Evolutionary conservation across 2,329 filamentous ascomycete genomes (phyloP).

Genomic region (Aspergillus ochraceoroseus): DNA sequence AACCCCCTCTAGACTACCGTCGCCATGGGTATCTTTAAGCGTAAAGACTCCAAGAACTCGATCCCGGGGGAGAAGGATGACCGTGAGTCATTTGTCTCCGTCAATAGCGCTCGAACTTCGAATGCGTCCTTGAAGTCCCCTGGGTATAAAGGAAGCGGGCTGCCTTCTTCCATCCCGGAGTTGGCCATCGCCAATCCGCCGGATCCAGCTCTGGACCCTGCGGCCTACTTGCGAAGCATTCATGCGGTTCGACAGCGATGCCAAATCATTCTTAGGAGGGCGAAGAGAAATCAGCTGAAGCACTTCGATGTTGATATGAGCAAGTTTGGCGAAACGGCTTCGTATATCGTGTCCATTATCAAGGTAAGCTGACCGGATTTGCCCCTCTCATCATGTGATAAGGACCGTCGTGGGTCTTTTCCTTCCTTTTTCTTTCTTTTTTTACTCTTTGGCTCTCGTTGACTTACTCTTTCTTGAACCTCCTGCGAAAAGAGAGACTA

Average conservation of each 20-base stretch:
- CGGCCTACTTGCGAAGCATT: conserved; percentile 84
- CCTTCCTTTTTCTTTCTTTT: conserved; percentile 1
- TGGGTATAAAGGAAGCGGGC: conserved; percentile 45
- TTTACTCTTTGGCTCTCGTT: conserved; percentile 7
- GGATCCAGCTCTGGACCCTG: conserved; percentile 81
- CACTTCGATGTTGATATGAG: conserved; percentile 85
- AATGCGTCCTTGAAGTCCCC: conserved; percentile 50
- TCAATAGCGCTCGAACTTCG: conserved; percentile 44
- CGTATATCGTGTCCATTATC: conserved; percentile 87
- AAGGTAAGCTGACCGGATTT: conserved; percentile 56
- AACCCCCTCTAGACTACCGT: conserved; percentile 5
- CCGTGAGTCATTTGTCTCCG: conserved; percentile 36
- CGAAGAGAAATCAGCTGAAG: conserved; percentile 67
- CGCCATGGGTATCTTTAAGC: conserved; percentile 46
- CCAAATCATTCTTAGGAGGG: conserved; percentile 68
- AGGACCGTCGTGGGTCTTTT: background rate
- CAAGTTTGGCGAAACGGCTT: conserved; percentile 78
- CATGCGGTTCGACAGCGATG: conserved; percentile 79
- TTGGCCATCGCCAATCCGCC: conserved; percentile 77
- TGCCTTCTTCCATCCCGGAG: conserved; percentile 59
- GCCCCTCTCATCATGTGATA: conserved; percentile 8
- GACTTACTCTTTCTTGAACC: background rate
- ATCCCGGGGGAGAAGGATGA: conserved; percentile 39
- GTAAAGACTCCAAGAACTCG: conserved; percentile 43
- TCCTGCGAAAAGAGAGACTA: conserved; percentile 57